Conservation (phyloP, 768 basidiomycete species). For the Stropharia rugosoannulata region DNA sequence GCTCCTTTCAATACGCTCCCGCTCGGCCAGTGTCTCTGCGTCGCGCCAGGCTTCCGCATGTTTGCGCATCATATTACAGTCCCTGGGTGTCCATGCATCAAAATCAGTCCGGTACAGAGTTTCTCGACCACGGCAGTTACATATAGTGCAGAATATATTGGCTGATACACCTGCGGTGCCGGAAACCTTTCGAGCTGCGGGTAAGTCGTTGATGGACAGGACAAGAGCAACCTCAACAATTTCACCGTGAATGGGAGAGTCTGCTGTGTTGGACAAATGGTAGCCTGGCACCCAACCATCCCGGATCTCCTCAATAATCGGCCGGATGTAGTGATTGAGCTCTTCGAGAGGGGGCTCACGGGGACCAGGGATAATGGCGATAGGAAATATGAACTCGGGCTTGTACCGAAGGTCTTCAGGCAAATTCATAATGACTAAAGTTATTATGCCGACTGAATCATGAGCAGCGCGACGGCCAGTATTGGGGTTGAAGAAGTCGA, state of each 20-base stretch:
- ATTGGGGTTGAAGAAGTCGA: conserved; percentile 32
- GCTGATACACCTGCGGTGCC: conserved; percentile 13
- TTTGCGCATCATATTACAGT: neutral
- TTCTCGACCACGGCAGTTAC: conserved; percentile 2
- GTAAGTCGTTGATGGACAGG: conserved; percentile 28
- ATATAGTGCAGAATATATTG: conserved; percentile 17
- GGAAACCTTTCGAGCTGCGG: conserved; percentile 20
- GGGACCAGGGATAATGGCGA: conserved; percentile 26
- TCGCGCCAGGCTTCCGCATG: neutral
- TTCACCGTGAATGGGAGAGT: conserved; percentile 14
- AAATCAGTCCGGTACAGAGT: conserved; percentile 16
- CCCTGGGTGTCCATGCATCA: neutral
- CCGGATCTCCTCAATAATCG: conserved; percentile 26
- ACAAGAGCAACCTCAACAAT: conserved; percentile 21
- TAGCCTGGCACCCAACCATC: conserved; percentile 19
- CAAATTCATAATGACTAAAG: conserved; percentile 26
- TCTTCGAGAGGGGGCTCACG: conserved; percentile 22
- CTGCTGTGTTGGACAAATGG: conserved; percentile 14
- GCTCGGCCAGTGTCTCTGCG: neutral
- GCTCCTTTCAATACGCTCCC: neutral
- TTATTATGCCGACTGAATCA: conserved; percentile 26
- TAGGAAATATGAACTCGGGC: conserved; percentile 27
- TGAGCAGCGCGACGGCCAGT: conserved; percentile 12
- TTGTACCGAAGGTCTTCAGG: conserved; percentile 26
- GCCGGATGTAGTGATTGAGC: conserved; percentile 28